Evolutionary conservation across 2,329 filamentous ascomycete species (phyloP), one percentile per base, ranked within the genome.

Genomic region (Trichoderma cornu-damae): DNA sequence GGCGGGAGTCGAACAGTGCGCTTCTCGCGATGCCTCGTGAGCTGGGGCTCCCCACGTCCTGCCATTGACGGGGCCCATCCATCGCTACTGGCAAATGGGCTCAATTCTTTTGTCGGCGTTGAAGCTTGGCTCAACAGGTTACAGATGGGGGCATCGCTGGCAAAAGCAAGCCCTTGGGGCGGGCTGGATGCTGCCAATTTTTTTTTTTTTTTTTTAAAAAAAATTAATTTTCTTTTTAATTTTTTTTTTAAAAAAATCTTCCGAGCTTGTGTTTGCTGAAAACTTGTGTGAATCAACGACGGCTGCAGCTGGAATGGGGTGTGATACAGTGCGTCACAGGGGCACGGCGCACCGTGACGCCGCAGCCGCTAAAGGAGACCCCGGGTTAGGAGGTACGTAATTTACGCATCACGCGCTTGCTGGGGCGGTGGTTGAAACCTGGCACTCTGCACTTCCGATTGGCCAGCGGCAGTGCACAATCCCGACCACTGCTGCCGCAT

Each of bases 391-490:
- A 51, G 56, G 26, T 58, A 58, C 56, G 56, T 58, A 58, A 58
- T 58, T 58, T 58, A 58, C 49, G 56, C 56, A 58, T 58, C 56
- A 58, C 56, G 56, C 48, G 56, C 48, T 44, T 58, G 40, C 43
- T 53, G 48, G 47, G 47, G 44, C 40, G 28, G 49, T 43, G 40
- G 20, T 47, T 53, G 56, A 43, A 28, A 47, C 32, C 30, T n/a
- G 32, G 40, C 4, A 16, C 12, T 46, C 46, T 22, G 54, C 56
- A 22, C 49, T 51, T 53, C 42, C 44, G 48, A 58, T 58, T 58
- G 49, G 56, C 28, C 32, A 55, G 22, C 7, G 20, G 16, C 28
- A 14, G 8, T 5, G 18, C 12, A 9, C 37, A n/a, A 53, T 26
- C 18, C 20, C 35, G 48, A 37, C 46, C 46, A 24, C 32, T 26